These are phyloP conservation scores for Aspergillus sclerotiicarbonarius DNA, from an alignment of 495 filamentous ascomycete species.

Conservation along the genomic window DNA sequence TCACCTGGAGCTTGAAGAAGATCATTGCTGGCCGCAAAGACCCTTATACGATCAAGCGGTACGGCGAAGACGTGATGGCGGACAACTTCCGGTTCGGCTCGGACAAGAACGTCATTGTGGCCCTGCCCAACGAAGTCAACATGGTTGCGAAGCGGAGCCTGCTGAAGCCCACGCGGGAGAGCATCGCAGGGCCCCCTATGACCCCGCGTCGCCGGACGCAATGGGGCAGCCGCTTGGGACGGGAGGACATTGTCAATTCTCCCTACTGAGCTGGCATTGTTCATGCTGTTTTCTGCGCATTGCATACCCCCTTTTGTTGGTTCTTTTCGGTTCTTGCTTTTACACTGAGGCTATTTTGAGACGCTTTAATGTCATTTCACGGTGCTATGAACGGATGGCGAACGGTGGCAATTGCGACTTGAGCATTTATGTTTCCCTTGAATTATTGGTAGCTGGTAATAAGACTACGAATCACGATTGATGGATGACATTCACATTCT, in stretches of 20 bases:
- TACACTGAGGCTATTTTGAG: constrained; percentile 6
- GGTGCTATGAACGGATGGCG: constrained; percentile 4
- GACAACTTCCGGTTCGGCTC: constrained; percentile 97
- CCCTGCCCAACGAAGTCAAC: constrained; percentile 93
- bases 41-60: constrained; percentile 94
- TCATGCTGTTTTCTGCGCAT: constrained; percentile 18
- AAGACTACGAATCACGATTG: constrained; percentile 15
- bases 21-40: constrained; percentile 73
- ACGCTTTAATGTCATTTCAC: constrained; percentile 7
- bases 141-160: constrained; percentile 87
- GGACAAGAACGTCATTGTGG: constrained; percentile 97
- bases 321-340: constrained; percentile 18
- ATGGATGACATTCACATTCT: neutral
- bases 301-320: constrained; percentile 43
- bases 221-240: constrained; percentile 57
- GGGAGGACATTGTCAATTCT: constrained; percentile 80
- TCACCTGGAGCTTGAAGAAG: constrained; percentile 95
- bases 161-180: constrained; percentile 87
- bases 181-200: constrained; percentile 69
- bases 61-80: constrained; percentile 92
- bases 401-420: constrained; percentile 1
- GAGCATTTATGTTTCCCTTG: neutral
- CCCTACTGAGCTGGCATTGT: constrained; percentile 56
- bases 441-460: constrained; percentile 16
- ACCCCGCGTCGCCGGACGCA: constrained; percentile 51